Conservation (phyloP, 225 moss, liverwort and hornwort genomes). For the Pseudisothecium myosuroides region DNA sequence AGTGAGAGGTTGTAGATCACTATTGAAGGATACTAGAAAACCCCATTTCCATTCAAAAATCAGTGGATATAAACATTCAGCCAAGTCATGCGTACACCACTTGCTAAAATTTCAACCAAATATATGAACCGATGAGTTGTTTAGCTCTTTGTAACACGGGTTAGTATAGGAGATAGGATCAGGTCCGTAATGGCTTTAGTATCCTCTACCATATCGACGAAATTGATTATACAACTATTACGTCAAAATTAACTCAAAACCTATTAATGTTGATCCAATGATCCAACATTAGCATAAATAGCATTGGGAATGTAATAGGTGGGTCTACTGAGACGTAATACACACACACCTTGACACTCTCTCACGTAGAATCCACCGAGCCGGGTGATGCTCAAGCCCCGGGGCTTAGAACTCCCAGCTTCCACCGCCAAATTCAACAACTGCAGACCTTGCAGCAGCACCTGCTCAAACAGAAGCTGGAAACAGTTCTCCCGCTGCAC, state of each 20-base stretch:
- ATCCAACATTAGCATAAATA: neutral
- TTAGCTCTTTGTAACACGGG: neutral
- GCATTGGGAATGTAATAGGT: neutral
- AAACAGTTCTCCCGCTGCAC: conserved; percentile 46
- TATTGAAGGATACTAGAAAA: neutral
- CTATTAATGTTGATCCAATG: neutral
- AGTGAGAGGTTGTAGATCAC: neutral
- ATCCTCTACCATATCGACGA: neutral
- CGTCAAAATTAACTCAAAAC: neutral
- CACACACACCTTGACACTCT: conserved; percentile 79
- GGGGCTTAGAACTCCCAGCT: conserved; percentile 60
- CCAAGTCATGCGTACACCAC: neutral
- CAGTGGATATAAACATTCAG: neutral
- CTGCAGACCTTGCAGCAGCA: conserved; percentile 87
- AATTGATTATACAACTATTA: neutral
- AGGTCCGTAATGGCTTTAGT: neutral
- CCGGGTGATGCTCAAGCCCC: conserved; percentile 73
- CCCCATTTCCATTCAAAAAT: neutral
- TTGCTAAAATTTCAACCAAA: neutral
- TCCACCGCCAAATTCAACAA: conserved; percentile 76
- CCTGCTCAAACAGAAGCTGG: conserved; percentile 55
- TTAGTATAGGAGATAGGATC: neutral
- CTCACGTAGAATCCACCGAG: conserved; percentile 73
- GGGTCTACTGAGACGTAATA: neutral
- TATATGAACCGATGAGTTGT: neutral